These are phyloP conservation scores for Pseudomonodictys pantanalensis DNA, from an alignment of 495 filamentous ascomycete species.

Conservation along the genomic window DNA sequence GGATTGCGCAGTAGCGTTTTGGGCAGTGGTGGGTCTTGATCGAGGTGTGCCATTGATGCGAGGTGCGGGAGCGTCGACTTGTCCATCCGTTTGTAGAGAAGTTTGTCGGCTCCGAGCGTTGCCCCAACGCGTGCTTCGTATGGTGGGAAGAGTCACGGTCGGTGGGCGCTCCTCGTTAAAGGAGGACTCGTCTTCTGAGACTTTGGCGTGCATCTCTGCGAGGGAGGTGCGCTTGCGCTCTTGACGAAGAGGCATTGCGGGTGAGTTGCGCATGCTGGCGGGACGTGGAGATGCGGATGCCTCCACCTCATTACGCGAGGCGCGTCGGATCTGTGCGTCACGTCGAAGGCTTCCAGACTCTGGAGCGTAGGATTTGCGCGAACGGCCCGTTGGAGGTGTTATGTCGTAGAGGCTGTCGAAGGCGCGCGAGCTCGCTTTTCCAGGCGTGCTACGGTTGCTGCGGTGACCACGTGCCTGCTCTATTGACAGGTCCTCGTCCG, in stretches of 20 bases:
- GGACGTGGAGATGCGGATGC: conserved; percentile 12
- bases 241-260: not conserved
- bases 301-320: conserved; percentile 23
- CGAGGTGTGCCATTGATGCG: conserved; percentile 10
- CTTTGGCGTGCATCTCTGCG: conserved; percentile 55
- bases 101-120: conserved; percentile 48
- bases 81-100: conserved; percentile 31
- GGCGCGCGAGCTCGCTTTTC: conserved; percentile 19
- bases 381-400: conserved; percentile 34
- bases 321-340: conserved; percentile 36
- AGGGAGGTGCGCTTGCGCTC: conserved; percentile 40
- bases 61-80: conserved; percentile 2
- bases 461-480: conserved; percentile 37
- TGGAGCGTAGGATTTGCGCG: conserved; percentile 26
- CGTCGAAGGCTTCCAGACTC: conserved; percentile 33
- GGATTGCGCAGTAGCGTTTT: conserved; percentile 49
- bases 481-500: conserved; percentile 38
- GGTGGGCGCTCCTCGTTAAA: conserved; percentile 54
- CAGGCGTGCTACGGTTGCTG: conserved; percentile 33
- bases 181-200: conserved; percentile 56
- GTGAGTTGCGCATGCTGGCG: conserved; percentile 22
- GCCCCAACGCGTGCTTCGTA: conserved; percentile 57
- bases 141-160: conserved; percentile 43
- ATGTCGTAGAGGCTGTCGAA: conserved; percentile 41
- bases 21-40: conserved; percentile 30